Conservation (phyloP, 192 early-diverging fungal genomes). For the Paraglomus brasilianum region DNA sequence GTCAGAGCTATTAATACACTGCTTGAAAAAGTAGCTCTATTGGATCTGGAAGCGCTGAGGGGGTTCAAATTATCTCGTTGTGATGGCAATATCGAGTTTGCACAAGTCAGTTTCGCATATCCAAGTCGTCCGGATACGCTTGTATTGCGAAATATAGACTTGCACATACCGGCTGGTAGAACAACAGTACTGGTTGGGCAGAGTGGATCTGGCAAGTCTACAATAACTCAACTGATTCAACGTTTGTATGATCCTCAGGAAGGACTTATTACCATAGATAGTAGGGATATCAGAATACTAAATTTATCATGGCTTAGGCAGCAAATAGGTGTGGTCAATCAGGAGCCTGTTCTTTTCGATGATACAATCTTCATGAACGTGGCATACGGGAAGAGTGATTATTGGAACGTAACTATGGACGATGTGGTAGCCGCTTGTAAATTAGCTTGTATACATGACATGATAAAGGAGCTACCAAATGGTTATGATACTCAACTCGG, state of each 20-base stretch:
- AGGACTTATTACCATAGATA: constrained; percentile 74
- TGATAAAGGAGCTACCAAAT: constrained; percentile 58
- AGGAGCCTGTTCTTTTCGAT: constrained; percentile 91
- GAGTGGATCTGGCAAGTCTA: constrained; percentile 30
- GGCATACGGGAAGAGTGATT: constrained; percentile 54
- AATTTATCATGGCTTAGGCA: constrained; percentile 84
- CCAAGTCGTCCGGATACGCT: constrained; percentile 22
- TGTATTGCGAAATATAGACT: constrained; percentile 23
- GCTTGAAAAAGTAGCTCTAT: constrained; percentile 22
- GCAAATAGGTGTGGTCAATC: constrained; percentile 88
- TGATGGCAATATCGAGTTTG: constrained; percentile 24
- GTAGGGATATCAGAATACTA: constrained; percentile 68
- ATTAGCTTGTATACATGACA: constrained; percentile 66
- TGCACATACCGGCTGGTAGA: constrained; percentile 13
- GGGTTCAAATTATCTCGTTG: constrained; percentile 21
- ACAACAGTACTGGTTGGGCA: constrained; percentile 28
- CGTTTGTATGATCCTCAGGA: constrained; percentile 19
- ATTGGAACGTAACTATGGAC: constrained; percentile 58
- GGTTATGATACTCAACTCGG: constrained; percentile 60
- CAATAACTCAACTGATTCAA: constrained; percentile 25
- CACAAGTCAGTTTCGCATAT: constrained; percentile 29
- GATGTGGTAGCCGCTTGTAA: constrained; percentile 53
- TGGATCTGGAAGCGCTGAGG: constrained; percentile 26
- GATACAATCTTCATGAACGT: constrained; percentile 79
- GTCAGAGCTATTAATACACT: constrained; percentile 8